These are phyloP conservation scores for Asterophora parasitica DNA, from an alignment of 768 basidiomycete species.

Conservation along the genomic window DNA sequence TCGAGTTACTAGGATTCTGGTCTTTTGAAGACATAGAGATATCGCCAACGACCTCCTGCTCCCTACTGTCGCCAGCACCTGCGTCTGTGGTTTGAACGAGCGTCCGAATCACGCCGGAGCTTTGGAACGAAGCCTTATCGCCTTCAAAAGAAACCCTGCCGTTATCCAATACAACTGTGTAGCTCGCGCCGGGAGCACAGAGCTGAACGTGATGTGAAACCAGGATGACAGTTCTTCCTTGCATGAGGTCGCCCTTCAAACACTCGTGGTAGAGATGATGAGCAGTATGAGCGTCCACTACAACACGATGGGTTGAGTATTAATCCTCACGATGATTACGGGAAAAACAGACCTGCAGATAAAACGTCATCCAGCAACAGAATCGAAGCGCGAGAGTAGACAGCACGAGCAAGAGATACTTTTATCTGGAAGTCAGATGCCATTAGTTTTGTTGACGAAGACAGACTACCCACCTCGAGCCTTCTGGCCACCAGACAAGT, in stretches of 20 bases:
- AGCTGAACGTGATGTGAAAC: slow-evolving; percentile 96
- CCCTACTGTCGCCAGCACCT: slow-evolving; percentile 24
- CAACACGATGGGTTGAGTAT: too few species aligned
- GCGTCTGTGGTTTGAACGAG: slow-evolving; percentile 55
- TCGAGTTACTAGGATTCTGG: slow-evolving; percentile 15
- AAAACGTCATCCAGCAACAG: slow-evolving; percentile 83
- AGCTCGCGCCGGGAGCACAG: slow-evolving; percentile 72
- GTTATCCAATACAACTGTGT: slow-evolving; percentile 80
- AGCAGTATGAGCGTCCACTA: slow-evolving; percentile 91
- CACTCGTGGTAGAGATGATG: slow-evolving; percentile 83
- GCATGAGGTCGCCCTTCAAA: slow-evolving; percentile 77
- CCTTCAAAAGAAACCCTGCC: slow-evolving; percentile 79
- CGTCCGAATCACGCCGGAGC: slow-evolving; percentile 61
- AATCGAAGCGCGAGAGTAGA: slow-evolving; percentile 82
- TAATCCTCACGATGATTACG: not conserved
- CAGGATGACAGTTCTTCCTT: slow-evolving; percentile 79
- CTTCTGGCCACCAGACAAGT: slow-evolving; percentile 60
- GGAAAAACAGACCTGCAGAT: slow-evolving; percentile 39
- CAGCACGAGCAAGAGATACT: slow-evolving; percentile 81
- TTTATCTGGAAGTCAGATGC: not conserved
- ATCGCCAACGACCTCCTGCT: slow-evolving; percentile 35
- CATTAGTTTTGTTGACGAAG: not conserved
- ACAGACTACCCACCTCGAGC: slow-evolving; percentile 43
- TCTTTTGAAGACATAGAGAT: slow-evolving; percentile 18
- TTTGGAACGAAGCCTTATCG: slow-evolving; percentile 53